Evolutionary conservation across 1,284 basidiomycete species (phyloP), one percentile per base, ranked within the genome.

Genomic region (Fomitopsis schrenkii): DNA sequence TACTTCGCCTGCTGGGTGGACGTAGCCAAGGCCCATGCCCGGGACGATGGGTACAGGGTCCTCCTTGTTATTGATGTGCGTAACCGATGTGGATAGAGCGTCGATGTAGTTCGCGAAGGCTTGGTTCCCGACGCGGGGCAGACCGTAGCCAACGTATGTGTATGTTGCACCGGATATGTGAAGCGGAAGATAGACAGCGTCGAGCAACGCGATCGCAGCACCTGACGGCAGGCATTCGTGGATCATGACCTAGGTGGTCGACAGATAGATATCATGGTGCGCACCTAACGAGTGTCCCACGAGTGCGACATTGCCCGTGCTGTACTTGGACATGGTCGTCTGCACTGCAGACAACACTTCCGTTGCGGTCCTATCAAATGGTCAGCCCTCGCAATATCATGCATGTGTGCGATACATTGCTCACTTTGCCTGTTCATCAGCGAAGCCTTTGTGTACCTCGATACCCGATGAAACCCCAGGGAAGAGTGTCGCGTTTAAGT

Each of bases 71-170:
- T 72, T 74, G 64, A 74, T 66, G 57, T 70, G 72, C 45, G 68
- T 70, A 9, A 74, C 63, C 8, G 66, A 62, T 46, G 64, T 64
- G 22, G 62, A 66, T 61, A 58, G 68, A 42, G 81, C 68, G 66
- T 88, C 85, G 22, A 88, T 78, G 62, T 82, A 87, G 66, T 84
- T 63, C 0, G 85, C 85, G 71, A 82, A 70, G 76, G 75, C 69
- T 84, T 88, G 48, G 83, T 88, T 60, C 82, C 82, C 82, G 76
- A 70, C 86, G 45, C 87, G 79, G 22, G 88, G 88, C 68, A 85
- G 75, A n/a, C 80, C 79, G 64, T 80, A 84, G 0, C 71, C 75
- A 33, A 83, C 68, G 40, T 76, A 76, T 62, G 72, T 74, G 67
- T 82, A 73, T 2, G 67, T 71, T 1, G 74, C 75, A 3, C 63